These are phyloP conservation scores for Candida sojae DNA, from an alignment of 1,139 yeast species.

Conservation along the genomic window DNA sequence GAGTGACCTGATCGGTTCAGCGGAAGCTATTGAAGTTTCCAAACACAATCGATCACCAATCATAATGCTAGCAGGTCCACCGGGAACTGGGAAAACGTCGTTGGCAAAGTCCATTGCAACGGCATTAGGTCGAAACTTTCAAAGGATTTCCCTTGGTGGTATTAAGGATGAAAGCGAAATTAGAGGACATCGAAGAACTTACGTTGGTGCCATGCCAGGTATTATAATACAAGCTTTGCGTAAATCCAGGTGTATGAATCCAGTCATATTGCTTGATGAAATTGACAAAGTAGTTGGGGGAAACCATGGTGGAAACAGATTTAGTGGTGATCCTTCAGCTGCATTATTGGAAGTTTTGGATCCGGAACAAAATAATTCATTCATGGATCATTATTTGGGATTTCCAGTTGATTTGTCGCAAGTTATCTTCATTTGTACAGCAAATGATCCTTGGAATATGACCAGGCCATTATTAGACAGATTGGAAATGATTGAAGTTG, in stretches of 20 bases:
- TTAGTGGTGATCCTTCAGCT: slow-evolving; percentile 90
- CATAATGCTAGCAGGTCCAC: slow-evolving; percentile 86
- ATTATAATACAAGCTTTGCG: slow-evolving; percentile 76
- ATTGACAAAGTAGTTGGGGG: slow-evolving; percentile 81
- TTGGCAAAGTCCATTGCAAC: slow-evolving; percentile 83
- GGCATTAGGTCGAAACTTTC: slow-evolving; percentile 78
- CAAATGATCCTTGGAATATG: slow-evolving; percentile 76
- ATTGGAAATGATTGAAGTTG: slow-evolving; percentile 78
- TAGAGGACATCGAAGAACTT: slow-evolving; percentile 90
- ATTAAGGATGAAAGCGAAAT: slow-evolving; percentile 88
- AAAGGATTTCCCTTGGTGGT: slow-evolving; percentile 86
- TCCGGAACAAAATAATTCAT: slow-evolving; percentile 82
- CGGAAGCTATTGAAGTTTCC: slow-evolving; percentile 29
- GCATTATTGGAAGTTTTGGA: slow-evolving; percentile 88
- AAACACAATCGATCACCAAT: slow-evolving; percentile 65
- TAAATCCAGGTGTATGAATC: slow-evolving; percentile 79
- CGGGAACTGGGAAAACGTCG: slow-evolving; percentile 94
- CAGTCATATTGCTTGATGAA: slow-evolving; percentile 86
- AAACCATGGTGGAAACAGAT: slow-evolving; percentile 44
- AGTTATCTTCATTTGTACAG: slow-evolving; percentile 84
- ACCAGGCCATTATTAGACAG: slow-evolving; percentile 84
- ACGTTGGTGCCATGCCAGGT: slow-evolving; percentile 95
- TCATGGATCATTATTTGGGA: slow-evolving; percentile 84
- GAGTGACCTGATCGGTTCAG: not conserved
- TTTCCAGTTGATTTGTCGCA: slow-evolving; percentile 87